Base-by-base conservation (phyloP, 1,284 basidiomycete species). In the Afroboletus lepidellus region DNA sequence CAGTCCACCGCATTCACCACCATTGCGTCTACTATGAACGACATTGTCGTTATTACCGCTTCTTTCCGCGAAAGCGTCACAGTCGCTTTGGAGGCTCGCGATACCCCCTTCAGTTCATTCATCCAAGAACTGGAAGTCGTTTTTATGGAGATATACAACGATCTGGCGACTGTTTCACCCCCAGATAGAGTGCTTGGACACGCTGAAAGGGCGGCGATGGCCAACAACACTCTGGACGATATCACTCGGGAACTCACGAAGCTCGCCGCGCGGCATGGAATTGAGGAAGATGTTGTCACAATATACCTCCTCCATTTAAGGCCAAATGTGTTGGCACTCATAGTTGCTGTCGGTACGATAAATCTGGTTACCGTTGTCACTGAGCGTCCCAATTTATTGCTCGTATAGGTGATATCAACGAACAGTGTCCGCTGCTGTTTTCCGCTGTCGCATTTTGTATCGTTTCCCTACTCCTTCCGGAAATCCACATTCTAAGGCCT, bases 401-500 rank as follows among this genome's bases (percentile, higher is more conserved):
- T 12, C 16, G 9, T 16, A 5, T 8, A 64, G 62, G 51, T 0
- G 51, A 60, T 11, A 53, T 62, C 32, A 58, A 53, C 4, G 50
- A 62, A 7, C 50, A 58, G 21, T 12, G 57, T 29, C 57, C 57
- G 3, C 2, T 21, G 4, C 48, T 62, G 8, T 29, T 61, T 13
- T 38, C 49, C 4, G 7, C 11, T 11, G 23, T 64, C 8, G 13
- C 12, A 15, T 58, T 50, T 21, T 44, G 36, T 21, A 36, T 61
- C 12, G 27, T 16, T 1, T 8, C 1, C 12, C 7, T 56, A 20
- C 57, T 64, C 21, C 15, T 61, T 32, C 36, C 53, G 0, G 43
- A 62, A 24, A 32, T 12, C 1, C 56, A 58, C 54, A 49, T 60
- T 15, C 38, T 64, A 7, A 3, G 20, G 20, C 48, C 46, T 0